Evolutionary conservation across 352 stramenopile species (phyloP), one percentile per base, ranked within the genome.

Genomic region (Phytophthora pini): DNA sequence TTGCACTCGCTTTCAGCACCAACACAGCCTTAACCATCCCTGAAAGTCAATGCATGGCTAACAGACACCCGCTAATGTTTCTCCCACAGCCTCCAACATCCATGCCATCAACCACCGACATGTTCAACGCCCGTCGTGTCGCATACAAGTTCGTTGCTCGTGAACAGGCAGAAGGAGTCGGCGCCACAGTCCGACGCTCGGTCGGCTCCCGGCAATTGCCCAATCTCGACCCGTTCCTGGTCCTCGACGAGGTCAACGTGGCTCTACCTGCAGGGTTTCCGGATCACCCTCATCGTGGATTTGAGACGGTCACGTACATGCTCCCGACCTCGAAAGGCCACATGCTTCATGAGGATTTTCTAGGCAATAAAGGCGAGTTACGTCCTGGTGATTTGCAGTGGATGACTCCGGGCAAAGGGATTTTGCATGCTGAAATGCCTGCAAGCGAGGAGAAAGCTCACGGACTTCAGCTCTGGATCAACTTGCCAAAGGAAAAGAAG

Each of bases 251-350:
- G 62, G 79, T 76, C 46, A 70, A 68, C 40, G 67, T 79, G 9
- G 72, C 63, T 0, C 62, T 82, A 5, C 74, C 88, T 3, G 88
- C 89, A 24, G 91, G 91, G 12, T 97, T 97, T 76, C 88, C 91
- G 0, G 73, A 88, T 26, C 93, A 98, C 79, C 88, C 89, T 20
- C 93, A 98, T 74, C 74, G 89, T 46, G 92, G 92, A 32, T 98
- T 98, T 68, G 78, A 97, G 47, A 98, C 90, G 2, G 74, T 98
- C 5, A 97, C 93, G 22, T 97, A 96, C 72, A 77, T 94, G 61
- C 66, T 98, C 26, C 78, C 75, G 11, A 56, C 64, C 15, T 80
- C 72, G 46, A 76, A 92, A 61, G 92, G 93, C 47, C 80, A 88
- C 27, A 90, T 97, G 68, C 59, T 70, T 6, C 92, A 98, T 74